These are phyloP conservation scores for Turnera subulata DNA, from an alignment of 345 rosid species.

Conservation along the genomic window DNA sequence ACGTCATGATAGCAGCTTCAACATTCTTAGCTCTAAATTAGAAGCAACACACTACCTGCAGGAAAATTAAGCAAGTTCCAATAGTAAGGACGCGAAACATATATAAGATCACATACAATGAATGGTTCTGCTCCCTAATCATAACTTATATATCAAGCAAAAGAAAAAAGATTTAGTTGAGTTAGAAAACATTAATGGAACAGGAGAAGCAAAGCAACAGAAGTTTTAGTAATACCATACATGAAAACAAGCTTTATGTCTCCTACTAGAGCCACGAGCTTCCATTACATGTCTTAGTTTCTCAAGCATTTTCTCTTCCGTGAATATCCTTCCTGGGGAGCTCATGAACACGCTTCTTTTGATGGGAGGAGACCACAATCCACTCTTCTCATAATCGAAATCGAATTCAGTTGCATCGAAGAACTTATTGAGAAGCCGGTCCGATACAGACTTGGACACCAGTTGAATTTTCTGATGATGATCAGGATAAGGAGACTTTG, in stretches of 20 bases:
- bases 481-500: conserved; percentile 10
- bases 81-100: not conserved
- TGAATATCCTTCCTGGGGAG: conserved; percentile 51
- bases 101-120: not conserved
- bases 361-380: conserved; percentile 77
- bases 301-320: conserved; percentile 49
- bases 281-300: conserved; percentile 36
- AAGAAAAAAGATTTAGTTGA: not conserved
- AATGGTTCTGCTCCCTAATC: not conserved
- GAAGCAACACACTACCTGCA: conserved; percentile 18
- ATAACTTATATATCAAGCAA: not conserved
- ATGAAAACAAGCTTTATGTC: conserved; percentile 15
- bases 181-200: conserved; percentile 3
- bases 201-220: conserved; percentile 3
- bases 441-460: conserved; percentile 59
- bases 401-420: conserved; percentile 54
- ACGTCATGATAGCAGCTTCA: not conserved
- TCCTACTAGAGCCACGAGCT: conserved; percentile 22
- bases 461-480: conserved; percentile 34
- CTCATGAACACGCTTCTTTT: conserved; percentile 51
- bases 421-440: conserved; percentile 54
- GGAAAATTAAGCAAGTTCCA: not conserved
- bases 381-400: conserved; percentile 57
- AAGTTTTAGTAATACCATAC: conserved; percentile 10
- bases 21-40: not conserved